A percentile compares a stretch with the other conserved stretches of the same genome.
Conservation (phyloP, 2,329 filamentous ascomycete species). For the Fusarium denticulatum region DNA sequence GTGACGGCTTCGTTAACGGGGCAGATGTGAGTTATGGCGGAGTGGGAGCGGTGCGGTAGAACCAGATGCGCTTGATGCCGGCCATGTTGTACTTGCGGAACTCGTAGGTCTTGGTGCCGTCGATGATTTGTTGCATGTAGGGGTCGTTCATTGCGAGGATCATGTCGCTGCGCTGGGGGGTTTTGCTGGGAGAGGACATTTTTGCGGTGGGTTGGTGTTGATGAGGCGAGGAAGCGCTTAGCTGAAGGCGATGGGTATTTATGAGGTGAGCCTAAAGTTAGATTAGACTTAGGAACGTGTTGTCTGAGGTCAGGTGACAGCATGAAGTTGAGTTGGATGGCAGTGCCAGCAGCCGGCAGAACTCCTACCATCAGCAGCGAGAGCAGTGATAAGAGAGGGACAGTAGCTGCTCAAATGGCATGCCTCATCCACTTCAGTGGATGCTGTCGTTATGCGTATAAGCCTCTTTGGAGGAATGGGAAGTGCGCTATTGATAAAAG, state of each 20-base stretch:
- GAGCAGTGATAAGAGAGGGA: no score
- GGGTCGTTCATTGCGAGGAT: conserved; percentile 29
- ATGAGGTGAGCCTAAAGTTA: neutral
- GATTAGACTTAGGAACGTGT: neutral
- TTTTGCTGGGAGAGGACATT: neutral
- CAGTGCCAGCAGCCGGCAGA: neutral
- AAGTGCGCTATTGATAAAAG: rapidly evolving
- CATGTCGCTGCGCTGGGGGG: conserved; percentile 7
- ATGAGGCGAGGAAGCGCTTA: neutral
- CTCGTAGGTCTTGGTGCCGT: conserved; percentile 39
- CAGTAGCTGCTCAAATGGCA: rapidly evolving
- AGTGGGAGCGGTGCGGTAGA: conserved; percentile 42
- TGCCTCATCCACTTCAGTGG: rapidly evolving
- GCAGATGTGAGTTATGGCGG: conserved; percentile 42
- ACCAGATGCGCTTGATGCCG: conserved; percentile 38
- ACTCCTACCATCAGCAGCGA: no score
- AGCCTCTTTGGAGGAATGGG: rapidly evolving
- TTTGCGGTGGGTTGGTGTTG: neutral
- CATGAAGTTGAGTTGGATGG: neutral
- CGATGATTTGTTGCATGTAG: conserved; percentile 40
- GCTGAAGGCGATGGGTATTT: neutral
- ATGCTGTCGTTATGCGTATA: rapidly evolving
- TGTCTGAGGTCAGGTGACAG: neutral
- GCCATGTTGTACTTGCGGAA: conserved; percentile 40
- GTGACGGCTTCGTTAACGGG: conserved; percentile 27